phyloP scores from a whole-genome alignment of 345 rosid genomes.

The Citrus maxima region DNA sequence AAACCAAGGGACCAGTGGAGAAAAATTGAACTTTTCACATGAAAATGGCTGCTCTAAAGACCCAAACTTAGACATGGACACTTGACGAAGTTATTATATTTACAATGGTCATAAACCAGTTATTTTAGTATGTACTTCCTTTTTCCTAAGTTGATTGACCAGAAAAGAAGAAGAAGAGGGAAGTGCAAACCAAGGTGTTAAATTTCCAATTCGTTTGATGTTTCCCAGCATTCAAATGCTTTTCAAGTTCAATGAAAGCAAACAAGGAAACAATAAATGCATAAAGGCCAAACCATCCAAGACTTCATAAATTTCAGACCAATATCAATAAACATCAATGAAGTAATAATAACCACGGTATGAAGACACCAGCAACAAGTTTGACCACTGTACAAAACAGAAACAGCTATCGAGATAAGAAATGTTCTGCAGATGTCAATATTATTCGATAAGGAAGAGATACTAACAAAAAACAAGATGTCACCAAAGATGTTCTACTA shows the following conservation, averaged over 20 bases:
- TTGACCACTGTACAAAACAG: not conserved
- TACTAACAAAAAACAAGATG: not conserved
- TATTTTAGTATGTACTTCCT: not conserved
- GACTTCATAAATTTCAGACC: not conserved
- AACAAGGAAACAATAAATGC: not conserved
- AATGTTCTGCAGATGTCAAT: not conserved
- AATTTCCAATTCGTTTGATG: not conserved
- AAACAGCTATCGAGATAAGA: not conserved
- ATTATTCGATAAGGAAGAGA: not conserved
- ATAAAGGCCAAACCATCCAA: not conserved
- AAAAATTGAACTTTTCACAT: no score
- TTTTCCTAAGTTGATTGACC: not conserved
- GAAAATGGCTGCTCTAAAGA: not conserved
- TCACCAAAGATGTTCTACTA: not conserved
- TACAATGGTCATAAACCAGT: not conserved
- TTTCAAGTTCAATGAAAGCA: not conserved
- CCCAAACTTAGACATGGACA: not conserved
- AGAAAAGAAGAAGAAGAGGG: not conserved
- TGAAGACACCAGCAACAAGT: not conserved
- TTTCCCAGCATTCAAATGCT: not conserved
- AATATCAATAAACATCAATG: not conserved
- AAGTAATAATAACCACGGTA: not conserved
- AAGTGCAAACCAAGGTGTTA: not conserved
- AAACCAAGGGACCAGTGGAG: not conserved
- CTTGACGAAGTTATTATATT: not conserved